Evolutionary conservation across 2,329 filamentous ascomycete genomes (phyloP).

Genomic region (Colletotrichum magnum): DNA sequence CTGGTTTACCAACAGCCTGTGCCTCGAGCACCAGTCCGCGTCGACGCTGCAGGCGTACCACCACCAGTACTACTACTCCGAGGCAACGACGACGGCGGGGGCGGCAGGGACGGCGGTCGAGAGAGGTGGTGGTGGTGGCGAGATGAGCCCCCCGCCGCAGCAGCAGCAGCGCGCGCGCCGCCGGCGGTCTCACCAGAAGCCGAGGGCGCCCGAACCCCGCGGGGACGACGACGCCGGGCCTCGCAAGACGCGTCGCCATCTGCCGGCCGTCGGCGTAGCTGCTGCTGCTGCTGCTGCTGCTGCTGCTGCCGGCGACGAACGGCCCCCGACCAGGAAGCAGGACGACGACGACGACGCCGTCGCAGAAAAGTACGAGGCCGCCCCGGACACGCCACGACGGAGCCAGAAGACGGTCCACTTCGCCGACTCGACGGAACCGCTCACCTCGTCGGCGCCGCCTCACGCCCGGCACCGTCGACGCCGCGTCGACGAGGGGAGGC

Average conservation of each 20-base stretch:
- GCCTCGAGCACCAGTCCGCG: slow-evolving; percentile 33
- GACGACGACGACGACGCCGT: not conserved
- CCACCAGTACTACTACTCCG: slow-evolving; percentile 6
- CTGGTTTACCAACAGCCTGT: slow-evolving; percentile 36
- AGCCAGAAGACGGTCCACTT: slow-evolving; percentile 40
- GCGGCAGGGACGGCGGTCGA: not conserved
- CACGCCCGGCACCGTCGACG: slow-evolving; percentile 20
- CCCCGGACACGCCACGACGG: slow-evolving; percentile 30
- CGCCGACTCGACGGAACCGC: slow-evolving; percentile 21
- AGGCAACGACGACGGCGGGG: not conserved
- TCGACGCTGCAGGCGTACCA: slow-evolving; percentile 21
- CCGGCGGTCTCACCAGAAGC: slow-evolving; percentile 24
- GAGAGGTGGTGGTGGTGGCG: not conserved
- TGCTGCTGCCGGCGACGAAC: too few relatives aligned
- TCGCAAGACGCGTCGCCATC: not conserved
- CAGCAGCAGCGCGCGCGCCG: slow-evolving; percentile 30
- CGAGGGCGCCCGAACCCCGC: not conserved
- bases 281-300: too few relatives aligned
- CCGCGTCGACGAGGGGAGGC: slow-evolving; percentile 14
- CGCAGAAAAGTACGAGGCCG: not conserved
- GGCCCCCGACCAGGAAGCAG: too few relatives aligned
- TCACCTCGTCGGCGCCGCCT: not conserved
- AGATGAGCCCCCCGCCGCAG: too few relatives aligned
- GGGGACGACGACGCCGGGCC: not conserved
- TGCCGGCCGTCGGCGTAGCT: not conserved